A percentile compares a stretch with the other conserved stretches of the same genome.
Conservation (phyloP, 805 yeast genomes). For the Candida gorgasii region DNA sequence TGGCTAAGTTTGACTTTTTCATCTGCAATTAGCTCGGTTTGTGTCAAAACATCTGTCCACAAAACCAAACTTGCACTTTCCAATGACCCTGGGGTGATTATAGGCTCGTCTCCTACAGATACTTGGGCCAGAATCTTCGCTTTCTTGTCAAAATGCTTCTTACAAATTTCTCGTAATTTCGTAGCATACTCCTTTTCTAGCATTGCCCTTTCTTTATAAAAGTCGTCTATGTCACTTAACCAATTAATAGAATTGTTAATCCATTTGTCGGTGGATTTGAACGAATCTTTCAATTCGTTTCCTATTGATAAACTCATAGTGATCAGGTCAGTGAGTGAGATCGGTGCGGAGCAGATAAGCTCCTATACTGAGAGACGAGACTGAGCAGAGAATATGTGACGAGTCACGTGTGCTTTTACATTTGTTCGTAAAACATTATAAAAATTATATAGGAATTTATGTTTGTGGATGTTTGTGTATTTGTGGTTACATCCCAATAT, state of each 20-base stretch:
- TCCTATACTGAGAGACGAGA: no score
- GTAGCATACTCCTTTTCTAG: constrained; percentile 83
- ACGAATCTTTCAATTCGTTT: constrained; percentile 78
- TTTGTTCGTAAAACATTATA: no score
- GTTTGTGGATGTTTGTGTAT: no score
- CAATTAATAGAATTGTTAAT: constrained; percentile 68
- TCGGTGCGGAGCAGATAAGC: no score
- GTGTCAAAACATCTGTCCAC: constrained; percentile 85
- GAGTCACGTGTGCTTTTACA: no score
- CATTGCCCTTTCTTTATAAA: constrained; percentile 78
- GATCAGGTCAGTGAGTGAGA: background rate
- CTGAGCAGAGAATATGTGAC: no score
- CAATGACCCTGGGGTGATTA: constrained; percentile 90
- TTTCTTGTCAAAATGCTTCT: constrained; percentile 74
- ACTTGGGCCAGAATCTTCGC: constrained; percentile 65
- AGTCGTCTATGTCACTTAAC: constrained; percentile 75
- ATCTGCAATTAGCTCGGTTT: constrained; percentile 76
- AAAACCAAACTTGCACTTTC: constrained; percentile 85
- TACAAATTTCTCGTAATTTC: constrained; percentile 61
- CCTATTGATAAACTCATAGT: constrained; percentile 47
- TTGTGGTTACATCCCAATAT: no score
- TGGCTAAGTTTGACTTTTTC: constrained; percentile 61
- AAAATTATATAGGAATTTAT: no score
- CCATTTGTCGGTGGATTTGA: constrained; percentile 79
- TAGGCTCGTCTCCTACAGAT: constrained; percentile 89